Percentiles rank a stretch among this genome's conserved stretches.
These are phyloP conservation scores for Bondarzewia mesenterica DNA, from an alignment of 1,284 basidiomycete genomes.

Conservation along the genomic window DNA sequence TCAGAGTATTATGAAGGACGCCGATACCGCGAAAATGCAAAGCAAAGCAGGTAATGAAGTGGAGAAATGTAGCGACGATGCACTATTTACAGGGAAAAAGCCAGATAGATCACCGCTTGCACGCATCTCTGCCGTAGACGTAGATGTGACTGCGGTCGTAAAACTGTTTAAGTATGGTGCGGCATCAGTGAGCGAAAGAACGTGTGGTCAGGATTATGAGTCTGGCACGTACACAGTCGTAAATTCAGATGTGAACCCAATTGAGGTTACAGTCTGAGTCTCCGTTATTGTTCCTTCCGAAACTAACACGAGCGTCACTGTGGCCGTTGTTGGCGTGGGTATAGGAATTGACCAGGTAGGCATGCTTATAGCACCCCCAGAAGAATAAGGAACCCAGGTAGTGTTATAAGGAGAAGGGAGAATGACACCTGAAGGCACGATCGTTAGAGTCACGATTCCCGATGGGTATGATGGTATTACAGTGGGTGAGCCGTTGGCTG, in stretches of 20 bases:
- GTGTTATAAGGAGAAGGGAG: slow-evolving; percentile 7
- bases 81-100: slow-evolving; percentile 10
- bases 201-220: neutral
- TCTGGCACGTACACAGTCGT: slow-evolving; percentile 19
- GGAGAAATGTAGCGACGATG: neutral
- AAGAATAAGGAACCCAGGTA: neutral
- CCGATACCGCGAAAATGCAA: neutral
- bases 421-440: slow-evolving; percentile 12
- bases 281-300: neutral
- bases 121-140: slow-evolving; percentile 5
- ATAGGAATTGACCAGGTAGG: slow-evolving; percentile 6
- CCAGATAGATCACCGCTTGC: neutral
- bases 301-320: slow-evolving; percentile 1
- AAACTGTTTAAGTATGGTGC: neutral
- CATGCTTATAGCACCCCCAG: slow-evolving; percentile 15
- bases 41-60: neutral
- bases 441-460: slow-evolving; percentile 12
- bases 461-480: neutral
- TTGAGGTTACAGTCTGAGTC: slow-evolving; percentile 18
- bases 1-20: too few relatives aligned
- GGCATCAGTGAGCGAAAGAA: neutral
- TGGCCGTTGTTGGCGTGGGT: slow-evolving; percentile 11
- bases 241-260: slow-evolving; percentile 15
- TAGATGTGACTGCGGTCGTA: slow-evolving; percentile 2
- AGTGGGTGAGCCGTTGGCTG: neutral